Evolutionary conservation across 73 alveolate species (phyloP).

Genomic region (Uronychia binucleata): DNA sequence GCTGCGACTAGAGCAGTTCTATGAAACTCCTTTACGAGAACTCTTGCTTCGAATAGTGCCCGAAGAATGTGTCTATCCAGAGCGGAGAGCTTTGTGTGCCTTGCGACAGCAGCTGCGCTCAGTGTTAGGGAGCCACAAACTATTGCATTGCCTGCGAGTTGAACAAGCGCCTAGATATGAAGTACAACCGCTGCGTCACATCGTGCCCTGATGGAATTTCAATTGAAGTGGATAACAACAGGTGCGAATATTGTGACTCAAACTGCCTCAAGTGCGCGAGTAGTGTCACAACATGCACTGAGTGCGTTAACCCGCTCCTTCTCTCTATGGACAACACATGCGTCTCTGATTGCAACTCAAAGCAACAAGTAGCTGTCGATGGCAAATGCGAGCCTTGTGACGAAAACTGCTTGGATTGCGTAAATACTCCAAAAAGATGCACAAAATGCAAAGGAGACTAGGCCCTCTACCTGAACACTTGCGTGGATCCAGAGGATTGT

Average conservation of each 20-base stretch:
- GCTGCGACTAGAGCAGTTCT: constrained; percentile 19
- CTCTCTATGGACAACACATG: constrained; percentile 37
- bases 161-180: constrained; percentile 31
- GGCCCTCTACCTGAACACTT: constrained; percentile 20
- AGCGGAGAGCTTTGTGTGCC: neutral
- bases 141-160: constrained; percentile 37
- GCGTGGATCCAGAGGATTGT: constrained; percentile 37
- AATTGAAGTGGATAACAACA: constrained; percentile 18
- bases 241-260: constrained; percentile 28
- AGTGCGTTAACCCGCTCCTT: constrained; percentile 29
- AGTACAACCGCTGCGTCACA: constrained; percentile 15
- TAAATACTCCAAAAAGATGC: constrained; percentile 36
- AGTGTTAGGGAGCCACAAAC: constrained; percentile 40
- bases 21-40: constrained; percentile 15
- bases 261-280: constrained; percentile 55
- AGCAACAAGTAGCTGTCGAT: constrained; percentile 23
- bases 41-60: constrained; percentile 41
- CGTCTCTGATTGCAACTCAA: constrained; percentile 17
- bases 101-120: constrained; percentile 44
- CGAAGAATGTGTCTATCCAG: constrained; percentile 20
- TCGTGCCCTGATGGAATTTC: constrained; percentile 29
- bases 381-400: constrained; percentile 37
- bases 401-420: constrained; percentile 46
- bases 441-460: constrained; percentile 41
- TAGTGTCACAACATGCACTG: constrained; percentile 48